Conservation (phyloP, 2,329 filamentous ascomycete species). For the Dactylonectria estremocensis region DNA sequence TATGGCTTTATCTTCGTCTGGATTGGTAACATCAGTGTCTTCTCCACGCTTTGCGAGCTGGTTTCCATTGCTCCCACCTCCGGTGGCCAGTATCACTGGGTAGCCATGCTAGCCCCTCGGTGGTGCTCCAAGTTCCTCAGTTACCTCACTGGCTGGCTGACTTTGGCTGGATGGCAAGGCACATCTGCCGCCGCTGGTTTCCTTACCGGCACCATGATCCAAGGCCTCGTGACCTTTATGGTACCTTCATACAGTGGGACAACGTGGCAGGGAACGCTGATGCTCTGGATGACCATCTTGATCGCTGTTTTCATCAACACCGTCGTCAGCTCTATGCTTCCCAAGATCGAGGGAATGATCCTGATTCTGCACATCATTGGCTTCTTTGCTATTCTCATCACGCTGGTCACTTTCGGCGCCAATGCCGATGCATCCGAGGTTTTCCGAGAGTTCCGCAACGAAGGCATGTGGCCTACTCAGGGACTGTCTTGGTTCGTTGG, state of each 20-base stretch:
- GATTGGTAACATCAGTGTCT: slow-evolving; percentile 54
- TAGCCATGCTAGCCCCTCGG: slow-evolving; percentile 1
- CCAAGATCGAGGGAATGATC: slow-evolving; percentile 58
- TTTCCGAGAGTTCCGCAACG: slow-evolving; percentile 49
- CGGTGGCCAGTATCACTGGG: slow-evolving; percentile 6
- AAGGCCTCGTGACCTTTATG: slow-evolving; percentile 43
- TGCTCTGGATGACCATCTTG: slow-evolving; percentile 57
- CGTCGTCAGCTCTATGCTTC: slow-evolving; percentile 48
- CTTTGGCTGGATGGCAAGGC: slow-evolving; percentile 47
- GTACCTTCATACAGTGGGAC: slow-evolving; percentile 35
- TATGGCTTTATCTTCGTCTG: slow-evolving; percentile 67
- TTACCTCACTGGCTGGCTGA: slow-evolving; percentile 47
- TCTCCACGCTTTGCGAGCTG: slow-evolving; percentile 16
- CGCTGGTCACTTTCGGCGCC: slow-evolving; percentile 51
- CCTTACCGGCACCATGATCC: slow-evolving; percentile 47
- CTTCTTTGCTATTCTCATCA: slow-evolving; percentile 60
- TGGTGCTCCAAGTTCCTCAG: slow-evolving; percentile 7
- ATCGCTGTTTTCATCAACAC: slow-evolving; percentile 60
- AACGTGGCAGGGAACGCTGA: slow-evolving; percentile 49
- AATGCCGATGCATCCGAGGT: slow-evolving; percentile 47
- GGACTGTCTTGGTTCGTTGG: slow-evolving; percentile 46
- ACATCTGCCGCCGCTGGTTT: slow-evolving; percentile 42
- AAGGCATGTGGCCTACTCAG: slow-evolving; percentile 40
- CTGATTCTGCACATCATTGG: slow-evolving; percentile 61
- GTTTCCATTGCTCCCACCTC: slow-evolving; percentile 18